Evolutionary conservation across 495 filamentous ascomycete genomes (phyloP).

Genomic region (Neohortaea acidophila): DNA sequence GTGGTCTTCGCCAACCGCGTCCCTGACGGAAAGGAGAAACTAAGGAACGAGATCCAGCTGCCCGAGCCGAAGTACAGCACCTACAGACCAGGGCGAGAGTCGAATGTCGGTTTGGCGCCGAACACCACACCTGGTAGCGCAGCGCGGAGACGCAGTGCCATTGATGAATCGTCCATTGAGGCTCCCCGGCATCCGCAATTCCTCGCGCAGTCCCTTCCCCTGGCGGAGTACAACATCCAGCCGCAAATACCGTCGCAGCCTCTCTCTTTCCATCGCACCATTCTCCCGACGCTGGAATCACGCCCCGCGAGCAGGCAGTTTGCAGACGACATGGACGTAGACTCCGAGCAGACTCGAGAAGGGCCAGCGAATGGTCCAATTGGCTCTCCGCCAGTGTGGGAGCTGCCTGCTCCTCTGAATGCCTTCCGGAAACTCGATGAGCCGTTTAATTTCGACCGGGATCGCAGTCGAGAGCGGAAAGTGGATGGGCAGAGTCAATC

Average conservation of each 20-base stretch:
- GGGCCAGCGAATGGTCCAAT: slow-evolving; percentile 1
- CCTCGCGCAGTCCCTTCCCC: slow-evolving; percentile 12
- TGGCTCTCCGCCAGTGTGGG: slow-evolving; percentile 17
- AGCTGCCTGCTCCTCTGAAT: too few species aligned
- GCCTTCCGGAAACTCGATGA: slow-evolving; percentile 39
- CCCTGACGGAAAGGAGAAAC: slow-evolving; percentile 86
- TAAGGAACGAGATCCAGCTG: slow-evolving; percentile 78
- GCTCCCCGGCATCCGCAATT: slow-evolving; percentile 1
- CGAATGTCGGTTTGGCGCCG: slow-evolving; percentile 9
- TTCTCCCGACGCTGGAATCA: slow-evolving; percentile 14
- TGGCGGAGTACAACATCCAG: slow-evolving; percentile 6
- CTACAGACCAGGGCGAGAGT: slow-evolving; percentile 56
- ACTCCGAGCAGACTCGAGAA: slow-evolving; percentile 12
- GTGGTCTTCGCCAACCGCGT: slow-evolving; percentile 97
- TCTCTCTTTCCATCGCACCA: slow-evolving; percentile 3
- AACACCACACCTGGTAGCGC: slow-evolving; percentile 14
- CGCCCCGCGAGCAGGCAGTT: slow-evolving; percentile 18
- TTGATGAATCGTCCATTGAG: neutral
- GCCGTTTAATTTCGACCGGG: slow-evolving; percentile 26
- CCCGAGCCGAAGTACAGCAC: slow-evolving; percentile 76
- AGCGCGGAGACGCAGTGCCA: slow-evolving; percentile 9
- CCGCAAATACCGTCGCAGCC: slow-evolving; percentile 7
- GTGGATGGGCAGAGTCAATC: slow-evolving; percentile 14
- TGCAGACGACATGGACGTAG: slow-evolving; percentile 18
- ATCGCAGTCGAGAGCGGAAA: slow-evolving; percentile 54